Evolutionary conservation across 1,284 basidiomycete genomes (phyloP).

Genomic region (Coniferiporia sulphurascens): DNA sequence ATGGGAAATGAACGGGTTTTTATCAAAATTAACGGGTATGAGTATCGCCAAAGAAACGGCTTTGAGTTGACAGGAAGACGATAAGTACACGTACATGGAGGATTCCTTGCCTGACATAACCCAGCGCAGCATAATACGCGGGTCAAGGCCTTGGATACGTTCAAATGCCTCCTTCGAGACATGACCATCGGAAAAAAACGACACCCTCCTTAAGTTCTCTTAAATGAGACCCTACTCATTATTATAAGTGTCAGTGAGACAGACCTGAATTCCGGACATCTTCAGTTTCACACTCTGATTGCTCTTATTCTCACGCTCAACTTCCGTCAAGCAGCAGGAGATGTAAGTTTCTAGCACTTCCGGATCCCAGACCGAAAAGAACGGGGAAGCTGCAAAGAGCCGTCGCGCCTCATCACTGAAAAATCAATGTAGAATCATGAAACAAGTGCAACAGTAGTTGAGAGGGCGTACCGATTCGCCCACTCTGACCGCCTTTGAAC

Average conservation of each 20-base stretch:
- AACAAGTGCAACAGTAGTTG: neutral
- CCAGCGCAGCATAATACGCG: constrained; percentile 48
- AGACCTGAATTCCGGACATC: constrained; percentile 48
- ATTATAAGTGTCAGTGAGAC: constrained; percentile 4
- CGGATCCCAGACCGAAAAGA: constrained; percentile 74
- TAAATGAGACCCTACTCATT: constrained; percentile 1
- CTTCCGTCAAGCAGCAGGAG: constrained; percentile 51
- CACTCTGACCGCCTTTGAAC: constrained; percentile 62
- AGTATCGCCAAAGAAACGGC: neutral
- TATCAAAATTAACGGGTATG: neutral
- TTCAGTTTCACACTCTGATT: constrained; percentile 48
- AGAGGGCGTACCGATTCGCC: constrained; percentile 46
- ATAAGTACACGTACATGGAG: constrained; percentile 19
- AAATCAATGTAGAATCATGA: neutral
- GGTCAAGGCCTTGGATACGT: constrained; percentile 39
- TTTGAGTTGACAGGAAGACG: neutral
- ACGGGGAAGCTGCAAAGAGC: constrained; percentile 52
- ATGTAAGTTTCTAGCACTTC: constrained; percentile 65
- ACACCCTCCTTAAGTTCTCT: constrained; percentile 42
- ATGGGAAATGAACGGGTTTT: neutral
- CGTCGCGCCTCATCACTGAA: constrained; percentile 58
- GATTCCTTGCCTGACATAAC: constrained; percentile 45
- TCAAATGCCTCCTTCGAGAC: constrained; percentile 43
- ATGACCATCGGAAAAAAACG: constrained; percentile 46
- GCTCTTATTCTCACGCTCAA: constrained; percentile 15